phyloP scores from a whole-genome alignment of 225 moss, liverwort and hornwort genomes.

The Ulota crispa region DNA sequence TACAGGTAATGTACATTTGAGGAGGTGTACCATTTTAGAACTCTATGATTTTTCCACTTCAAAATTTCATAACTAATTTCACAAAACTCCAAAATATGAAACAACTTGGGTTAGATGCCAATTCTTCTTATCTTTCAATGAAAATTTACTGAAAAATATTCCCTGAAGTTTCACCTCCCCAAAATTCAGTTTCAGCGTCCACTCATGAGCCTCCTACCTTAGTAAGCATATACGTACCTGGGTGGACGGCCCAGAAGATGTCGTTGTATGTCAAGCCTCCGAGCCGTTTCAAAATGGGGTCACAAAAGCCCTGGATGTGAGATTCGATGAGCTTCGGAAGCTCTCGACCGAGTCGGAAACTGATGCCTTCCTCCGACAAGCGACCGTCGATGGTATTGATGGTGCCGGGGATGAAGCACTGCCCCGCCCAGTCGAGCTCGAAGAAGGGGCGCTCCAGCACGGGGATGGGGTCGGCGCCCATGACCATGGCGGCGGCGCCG shows the following conservation, averaged over 20 bases:
- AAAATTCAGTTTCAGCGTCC: too few relatives aligned
- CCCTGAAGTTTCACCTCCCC: too few relatives aligned
- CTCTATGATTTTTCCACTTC: too few relatives aligned
- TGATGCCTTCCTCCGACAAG: conserved; percentile 80
- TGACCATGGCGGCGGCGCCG: conserved; percentile 86
- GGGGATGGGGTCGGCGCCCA: conserved; percentile 80
- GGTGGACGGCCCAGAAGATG: conserved; percentile 97
- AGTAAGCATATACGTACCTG: conserved; percentile 29
- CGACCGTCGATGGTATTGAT: conserved; percentile 66
- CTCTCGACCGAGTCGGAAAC: conserved; percentile 80
- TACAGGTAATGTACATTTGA: too few relatives aligned
- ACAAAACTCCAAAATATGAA: too few relatives aligned
- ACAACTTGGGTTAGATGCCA: too few relatives aligned
- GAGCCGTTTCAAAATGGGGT: conserved; percentile 27
- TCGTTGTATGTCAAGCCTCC: conserved; percentile 63
- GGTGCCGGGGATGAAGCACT: conserved; percentile 73
- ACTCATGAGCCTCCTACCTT: too few relatives aligned
- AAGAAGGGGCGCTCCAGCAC: conserved; percentile 64
- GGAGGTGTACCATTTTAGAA: too few relatives aligned
- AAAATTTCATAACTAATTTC: too few relatives aligned
- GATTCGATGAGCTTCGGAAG: conserved; percentile 74
- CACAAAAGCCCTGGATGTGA: conserved; percentile 66
- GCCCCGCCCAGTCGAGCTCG: conserved; percentile 79
- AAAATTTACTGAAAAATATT: too few relatives aligned
- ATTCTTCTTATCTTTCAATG: too few relatives aligned